These are phyloP conservation scores for Euryodendron excelsum DNA, from an alignment of 148 eudicot species.

Conservation along the genomic window DNA sequence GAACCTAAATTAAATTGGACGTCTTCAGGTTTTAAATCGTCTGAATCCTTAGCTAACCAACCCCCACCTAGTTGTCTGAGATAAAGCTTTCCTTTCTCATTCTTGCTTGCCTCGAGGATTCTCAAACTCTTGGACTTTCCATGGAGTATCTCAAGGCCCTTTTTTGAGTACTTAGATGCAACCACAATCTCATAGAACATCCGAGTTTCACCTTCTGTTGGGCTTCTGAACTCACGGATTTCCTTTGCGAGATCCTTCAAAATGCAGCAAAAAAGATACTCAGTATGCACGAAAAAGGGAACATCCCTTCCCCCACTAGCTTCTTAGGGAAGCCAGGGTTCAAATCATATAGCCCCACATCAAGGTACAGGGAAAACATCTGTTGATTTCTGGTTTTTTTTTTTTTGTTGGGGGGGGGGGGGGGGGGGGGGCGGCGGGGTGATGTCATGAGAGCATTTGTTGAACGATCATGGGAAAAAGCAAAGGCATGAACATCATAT, in stretches of 20 bases:
- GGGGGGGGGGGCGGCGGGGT: no score
- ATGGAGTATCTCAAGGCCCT: conserved; percentile 90
- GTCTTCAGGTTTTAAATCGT: conserved; percentile 80
- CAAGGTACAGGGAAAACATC: neutral
- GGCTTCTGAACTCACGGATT: conserved; percentile 91
- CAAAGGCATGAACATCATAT: neutral
- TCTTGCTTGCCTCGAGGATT: conserved; percentile 92
- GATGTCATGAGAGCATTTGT: no score
- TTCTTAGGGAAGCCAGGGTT: neutral
- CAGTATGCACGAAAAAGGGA: no score
- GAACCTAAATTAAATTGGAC: conserved; percentile 64
- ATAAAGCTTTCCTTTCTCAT: conserved; percentile 75
- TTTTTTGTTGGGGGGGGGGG: no score
- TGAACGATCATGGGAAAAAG: neutral
- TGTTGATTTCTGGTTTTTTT: no score
- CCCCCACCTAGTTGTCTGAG: conserved; percentile 96
- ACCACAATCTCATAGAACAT: conserved; percentile 99
- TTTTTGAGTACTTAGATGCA: conserved; percentile 77
- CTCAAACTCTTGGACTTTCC: conserved; percentile 95
- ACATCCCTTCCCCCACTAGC: neutral
- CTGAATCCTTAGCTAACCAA: conserved; percentile 93
- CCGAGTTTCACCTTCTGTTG: conserved; percentile 91
- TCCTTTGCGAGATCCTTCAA: conserved; percentile 87
- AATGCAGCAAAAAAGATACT: neutral
- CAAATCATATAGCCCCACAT: neutral